Evolutionary conservation across 305 asterid species (phyloP), one percentile per base, ranked within the genome.

Genomic region (Lippia alba): DNA sequence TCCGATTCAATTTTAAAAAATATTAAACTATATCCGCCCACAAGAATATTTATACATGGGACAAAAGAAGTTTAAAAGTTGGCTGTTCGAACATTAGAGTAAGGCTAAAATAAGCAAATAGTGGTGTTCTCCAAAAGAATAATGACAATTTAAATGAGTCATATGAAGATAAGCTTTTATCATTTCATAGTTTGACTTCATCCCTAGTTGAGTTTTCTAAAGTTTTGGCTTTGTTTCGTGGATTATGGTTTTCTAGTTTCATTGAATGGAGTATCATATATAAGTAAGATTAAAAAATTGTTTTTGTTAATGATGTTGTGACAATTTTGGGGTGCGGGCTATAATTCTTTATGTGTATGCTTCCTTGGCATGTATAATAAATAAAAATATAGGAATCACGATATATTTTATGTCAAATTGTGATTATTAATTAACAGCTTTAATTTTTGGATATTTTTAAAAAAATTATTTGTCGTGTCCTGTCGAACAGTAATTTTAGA

Each of bases 61-160:
- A 75, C 71, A 63, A 69, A 75, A 46, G 12, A 53, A 46, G 41
- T 11, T 30, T 6, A 61, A 59, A 74, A 61, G 64, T 40, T 12
- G 46, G 65, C 50, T 53, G 60, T 49, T 40, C 19, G 67, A 58
- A 50, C 53, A 64, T 73, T 50, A 24, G 60, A n/a, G 8, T 18
- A 32, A 32, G 62, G 24, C 53, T 1, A 44, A 59, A 44, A 14
- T 45, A n/a, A 39, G 39, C 41, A 69, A 69, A 12, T 39, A 20
- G n/a, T 64, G 14, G 45, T 19, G n/a, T 44, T 74, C 66, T 69
- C 75, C 72, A 69, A 75, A 64, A 24, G 44, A 64, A 49, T 46
- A 55, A 50, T 75, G 72, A 40, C 72, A 56, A 62, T 75, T 5
- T 50, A 24, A 56, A 36, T 12, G 72, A 70, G 45, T 64, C 76